Evolutionary conservation across 345 rosid species (phyloP).

Genomic region (Boechera retrofracta): DNA sequence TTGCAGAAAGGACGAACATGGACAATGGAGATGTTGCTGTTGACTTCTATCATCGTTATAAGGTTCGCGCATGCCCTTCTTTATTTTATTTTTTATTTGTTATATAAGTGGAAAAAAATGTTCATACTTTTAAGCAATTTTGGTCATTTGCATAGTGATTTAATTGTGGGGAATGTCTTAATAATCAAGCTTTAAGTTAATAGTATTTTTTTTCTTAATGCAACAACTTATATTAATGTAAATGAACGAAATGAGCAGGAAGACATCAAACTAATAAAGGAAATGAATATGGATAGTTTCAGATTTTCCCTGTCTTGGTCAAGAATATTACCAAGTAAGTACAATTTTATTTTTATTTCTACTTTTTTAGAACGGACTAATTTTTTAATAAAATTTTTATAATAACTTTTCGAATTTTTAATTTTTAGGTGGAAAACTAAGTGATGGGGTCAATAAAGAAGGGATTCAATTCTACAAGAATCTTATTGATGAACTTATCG

Average conservation of each 20-base stretch:
- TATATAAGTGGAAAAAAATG: background rate
- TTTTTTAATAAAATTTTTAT: background rate
- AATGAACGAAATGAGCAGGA: conserved; percentile 38
- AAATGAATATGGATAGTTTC: conserved; percentile 46
- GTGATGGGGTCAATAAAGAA: conserved; percentile 39
- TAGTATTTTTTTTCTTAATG: background rate
- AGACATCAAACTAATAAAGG: conserved; percentile 47
- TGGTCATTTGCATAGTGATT: no score
- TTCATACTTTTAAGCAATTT: background rate
- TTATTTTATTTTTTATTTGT: background rate
- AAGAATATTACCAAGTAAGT: conserved; percentile 50
- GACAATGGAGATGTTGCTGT: conserved; percentile 7
- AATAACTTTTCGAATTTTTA: background rate
- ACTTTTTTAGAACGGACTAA: background rate
- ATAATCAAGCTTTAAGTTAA: background rate
- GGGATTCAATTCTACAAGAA: conserved; percentile 53
- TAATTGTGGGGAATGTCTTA: no score
- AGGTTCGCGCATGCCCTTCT: background rate
- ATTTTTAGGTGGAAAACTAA: background rate
- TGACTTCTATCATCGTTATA: conserved; percentile 2
- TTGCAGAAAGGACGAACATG: background rate
- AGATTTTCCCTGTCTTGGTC: conserved; percentile 59
- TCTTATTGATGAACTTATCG: conserved; percentile 51
- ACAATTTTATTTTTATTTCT: background rate
- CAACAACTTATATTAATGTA: background rate